phyloP scores from a whole-genome alignment of 495 filamentous ascomycete species.

The Echria macrotheca region DNA sequence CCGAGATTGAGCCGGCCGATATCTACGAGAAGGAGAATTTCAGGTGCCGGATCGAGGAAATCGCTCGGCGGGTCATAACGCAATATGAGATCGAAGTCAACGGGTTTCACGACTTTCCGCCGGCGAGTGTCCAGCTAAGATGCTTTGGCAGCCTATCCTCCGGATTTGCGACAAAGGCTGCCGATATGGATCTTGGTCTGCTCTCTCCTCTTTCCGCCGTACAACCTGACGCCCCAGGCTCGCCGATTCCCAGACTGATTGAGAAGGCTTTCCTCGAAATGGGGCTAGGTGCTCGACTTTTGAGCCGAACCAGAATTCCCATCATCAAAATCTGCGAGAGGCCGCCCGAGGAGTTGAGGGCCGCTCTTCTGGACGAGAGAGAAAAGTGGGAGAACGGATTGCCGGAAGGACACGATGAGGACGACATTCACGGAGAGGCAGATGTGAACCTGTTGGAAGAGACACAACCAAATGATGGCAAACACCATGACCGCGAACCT shows the following conservation, averaged over 20 bases:
- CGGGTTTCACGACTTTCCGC: conserved; percentile 34
- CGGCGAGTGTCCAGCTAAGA: conserved; percentile 51
- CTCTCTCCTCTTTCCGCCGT: conserved; percentile 49
- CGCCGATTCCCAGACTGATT: conserved; percentile 56
- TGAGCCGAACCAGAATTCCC: conserved; percentile 69
- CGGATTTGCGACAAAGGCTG: conserved; percentile 65
- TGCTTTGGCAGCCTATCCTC: conserved; percentile 70
- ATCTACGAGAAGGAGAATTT: conserved; percentile 58
- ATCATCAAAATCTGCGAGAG: conserved; percentile 77
- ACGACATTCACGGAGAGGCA: conserved; percentile 33
- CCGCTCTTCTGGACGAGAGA: conserved; percentile 50
- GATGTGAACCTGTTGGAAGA: conserved; percentile 18
- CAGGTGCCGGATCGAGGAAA: conserved; percentile 48
- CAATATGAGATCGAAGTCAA: conserved; percentile 40
- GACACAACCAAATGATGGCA: conserved; percentile 4
- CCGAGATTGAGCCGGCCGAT: conserved; percentile 49
- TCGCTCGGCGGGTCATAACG: conserved; percentile 50
- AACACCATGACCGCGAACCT: neutral
- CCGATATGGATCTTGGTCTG: conserved; percentile 72
- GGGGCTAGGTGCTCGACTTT: conserved; percentile 62
- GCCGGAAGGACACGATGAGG: conserved; percentile 35
- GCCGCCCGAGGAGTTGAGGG: conserved; percentile 48
- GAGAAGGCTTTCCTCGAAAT: conserved; percentile 64
- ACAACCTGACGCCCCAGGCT: conserved; percentile 45
- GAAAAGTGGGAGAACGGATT: conserved; percentile 54